A percentile compares a stretch with the other conserved stretches of the same genome.
Evolutionary conservation across 768 basidiomycete genomes (phyloP).

Genomic region (Panaeolus cyanescens): DNA sequence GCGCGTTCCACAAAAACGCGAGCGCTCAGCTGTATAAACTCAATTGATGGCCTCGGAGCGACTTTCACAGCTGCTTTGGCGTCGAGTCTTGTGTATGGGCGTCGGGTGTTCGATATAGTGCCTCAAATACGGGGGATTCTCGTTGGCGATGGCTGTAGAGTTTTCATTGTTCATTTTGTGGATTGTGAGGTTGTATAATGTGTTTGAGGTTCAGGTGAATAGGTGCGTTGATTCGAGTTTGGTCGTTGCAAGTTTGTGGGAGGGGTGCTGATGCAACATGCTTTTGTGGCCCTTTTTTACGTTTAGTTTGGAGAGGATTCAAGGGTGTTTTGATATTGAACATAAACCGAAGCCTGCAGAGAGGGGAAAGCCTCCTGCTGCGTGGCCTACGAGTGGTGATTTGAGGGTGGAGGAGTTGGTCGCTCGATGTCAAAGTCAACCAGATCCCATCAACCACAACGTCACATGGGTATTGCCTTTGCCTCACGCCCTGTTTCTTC

Average conservation of each 20-base stretch:
- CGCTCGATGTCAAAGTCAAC: too few species aligned
- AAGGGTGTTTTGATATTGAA: slow-evolving; percentile 60
- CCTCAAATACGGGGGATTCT: slow-evolving; percentile 53
- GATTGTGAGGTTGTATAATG: slow-evolving; percentile 45
- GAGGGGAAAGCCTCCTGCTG: slow-evolving; percentile 55
- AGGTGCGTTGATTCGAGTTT: too few species aligned
- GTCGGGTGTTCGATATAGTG: slow-evolving; percentile 33
- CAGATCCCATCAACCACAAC: too few species aligned
- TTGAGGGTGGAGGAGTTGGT: slow-evolving; percentile 55
- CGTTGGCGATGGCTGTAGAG: slow-evolving; percentile 58
- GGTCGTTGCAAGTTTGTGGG: too few species aligned
- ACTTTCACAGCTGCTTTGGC: slow-evolving; percentile 57
- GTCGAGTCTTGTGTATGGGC: slow-evolving; percentile 54
- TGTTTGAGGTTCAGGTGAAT: slow-evolving; percentile 47
- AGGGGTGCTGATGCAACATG: too few species aligned
- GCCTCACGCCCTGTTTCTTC: too few species aligned
- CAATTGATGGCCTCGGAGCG: slow-evolving; percentile 48
- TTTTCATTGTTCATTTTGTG: slow-evolving; percentile 61
- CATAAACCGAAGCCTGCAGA: slow-evolving; percentile 47
- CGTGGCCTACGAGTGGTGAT: slow-evolving; percentile 65
- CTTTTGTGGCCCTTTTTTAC: too few species aligned
- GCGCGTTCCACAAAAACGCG: too few species aligned
- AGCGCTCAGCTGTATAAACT: too few species aligned
- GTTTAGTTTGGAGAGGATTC: slow-evolving; percentile 64
- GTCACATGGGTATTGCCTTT: too few species aligned